Evolutionary conservation across 345 rosid species (phyloP).

Genomic region (Moringa oleifera): DNA sequence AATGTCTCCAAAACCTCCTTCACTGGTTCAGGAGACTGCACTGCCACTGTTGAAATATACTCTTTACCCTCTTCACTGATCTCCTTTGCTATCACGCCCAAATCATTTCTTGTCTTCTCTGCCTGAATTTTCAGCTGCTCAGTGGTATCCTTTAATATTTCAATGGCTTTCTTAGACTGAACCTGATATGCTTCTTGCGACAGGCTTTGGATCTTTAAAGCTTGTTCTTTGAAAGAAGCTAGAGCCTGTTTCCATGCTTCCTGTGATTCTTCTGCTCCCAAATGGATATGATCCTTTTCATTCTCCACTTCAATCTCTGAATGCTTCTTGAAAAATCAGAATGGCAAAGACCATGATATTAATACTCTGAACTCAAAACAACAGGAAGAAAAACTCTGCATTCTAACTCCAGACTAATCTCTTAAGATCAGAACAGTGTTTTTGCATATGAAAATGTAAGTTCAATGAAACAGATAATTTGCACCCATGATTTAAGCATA

Average conservation of each 20-base stretch:
- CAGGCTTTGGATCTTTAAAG: constrained; percentile 64
- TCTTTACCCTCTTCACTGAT: constrained; percentile 65
- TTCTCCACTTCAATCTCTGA: constrained; percentile 61
- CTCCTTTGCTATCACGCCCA: constrained; percentile 54
- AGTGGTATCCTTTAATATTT: constrained; percentile 53
- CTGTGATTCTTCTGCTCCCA: constrained; percentile 41
- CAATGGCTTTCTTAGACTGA: constrained; percentile 56
- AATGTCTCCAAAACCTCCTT: constrained; percentile 74
- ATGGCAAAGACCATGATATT: neutral
- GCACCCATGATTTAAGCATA: neutral
- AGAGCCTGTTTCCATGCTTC: constrained; percentile 86
- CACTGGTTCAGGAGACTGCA: constrained; percentile 70
- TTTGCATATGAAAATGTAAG: neutral
- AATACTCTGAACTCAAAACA: neutral
- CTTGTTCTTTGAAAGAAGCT: constrained; percentile 67
- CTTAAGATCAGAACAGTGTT: too few species aligned
- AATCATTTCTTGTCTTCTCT: constrained; percentile 64
- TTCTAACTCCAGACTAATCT: too few species aligned
- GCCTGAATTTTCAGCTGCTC: constrained; percentile 77
- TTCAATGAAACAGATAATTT: neutral
- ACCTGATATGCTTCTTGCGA: constrained; percentile 72
- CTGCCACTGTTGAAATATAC: constrained; percentile 60
- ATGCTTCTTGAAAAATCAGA: constrained; percentile 31
- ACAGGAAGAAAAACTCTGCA: neutral
- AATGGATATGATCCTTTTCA: constrained; percentile 32